Evolutionary conservation across 164 flowering plant species (phyloP), one percentile per base, ranked within the genome.

Genomic region (Umbilicus rupestris): DNA sequence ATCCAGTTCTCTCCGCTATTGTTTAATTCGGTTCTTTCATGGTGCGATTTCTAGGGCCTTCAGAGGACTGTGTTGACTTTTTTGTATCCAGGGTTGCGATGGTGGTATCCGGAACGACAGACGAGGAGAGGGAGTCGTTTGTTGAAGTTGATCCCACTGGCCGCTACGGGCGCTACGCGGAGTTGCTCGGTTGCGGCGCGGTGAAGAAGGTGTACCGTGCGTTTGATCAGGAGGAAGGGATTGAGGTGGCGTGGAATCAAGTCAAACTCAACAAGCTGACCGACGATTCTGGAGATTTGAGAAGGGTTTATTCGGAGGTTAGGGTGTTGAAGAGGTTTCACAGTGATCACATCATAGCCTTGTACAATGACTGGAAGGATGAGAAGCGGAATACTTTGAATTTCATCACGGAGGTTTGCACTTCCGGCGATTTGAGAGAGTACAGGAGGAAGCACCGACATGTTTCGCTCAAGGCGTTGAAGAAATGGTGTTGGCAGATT

Each of bases 401-500:
- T 62, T 62, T 62, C 37, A 62, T 62, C 24, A 62, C 42, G 20
- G 64, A 62, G 12, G 64, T 39, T 62, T 33, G 64, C 24, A 62
- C 42, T 24, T 62, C 64, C 33, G 64, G 64, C 22, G 42, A 62
- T 62, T 33, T 62, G 64, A 62, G 64, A 39, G 64, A 33, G 22
- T 62, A 62, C 17, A 62, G 64, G 41, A 62, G 64, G 42, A 62
- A 62, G 39, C 64, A 62, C 22, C 9, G 42, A 9, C 64, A 62
- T 33, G 42, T 62, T n/a, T 62, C 64, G 39, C 19, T 30, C 29
- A 62, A 62, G 17, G 64, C 64, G 22, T 17, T 62, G 64, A 62
- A 62, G 64, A 62, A 62, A 20, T 62, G 64, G 64, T 62, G 64
- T 62, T 31, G 42, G 63, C 63, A 60, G 64, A 62, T 62, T 17